Evolutionary conservation across 345 rosid species (phyloP), one percentile per base, ranked within the genome.

Genomic region (Adansonia digitata): DNA sequence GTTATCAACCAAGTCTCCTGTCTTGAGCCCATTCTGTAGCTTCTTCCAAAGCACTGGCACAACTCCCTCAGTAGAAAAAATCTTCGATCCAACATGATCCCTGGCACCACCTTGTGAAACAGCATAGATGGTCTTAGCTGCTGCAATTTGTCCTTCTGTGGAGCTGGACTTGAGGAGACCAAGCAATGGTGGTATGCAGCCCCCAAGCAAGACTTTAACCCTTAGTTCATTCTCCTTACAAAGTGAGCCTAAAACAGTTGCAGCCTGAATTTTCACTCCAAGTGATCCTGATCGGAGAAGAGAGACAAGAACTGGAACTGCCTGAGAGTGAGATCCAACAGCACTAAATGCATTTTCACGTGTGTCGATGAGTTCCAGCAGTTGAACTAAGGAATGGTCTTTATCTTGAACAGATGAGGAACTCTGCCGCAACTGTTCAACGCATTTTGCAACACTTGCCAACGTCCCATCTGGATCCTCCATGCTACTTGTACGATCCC

Each of bases 401-500:
- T 86, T 90, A 88, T 96, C 99, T 84, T 90, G 97, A 71, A 86
- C 87, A 77, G 97, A 89, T 45, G 97, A 89, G 39, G 97, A 85
- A 81, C 88, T 86, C 77, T 90, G 97, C 60, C 98, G 92, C 88
- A 96, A 77, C 84, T 89, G 97, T 86, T 96, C 99, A 74, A 96
- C 92, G 86, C 95, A 96, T 78, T 96, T 98, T 69, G 99, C 99
- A 85, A 96, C 98, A 81, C 90, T 96, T 51, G 99, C 99, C 83
- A 96, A 83, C 39, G 97, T 96, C 73, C 99, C 99, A 86, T 96
- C 99, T 72, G 97, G 92, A 89, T 93, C 98, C 87, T 96, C 99
- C 98, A 96, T 89, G 89, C 94, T 93, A 79, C 82, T 89, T 61
- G 87, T 84, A 10, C 99, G 96, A 24, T 93, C 99, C 83, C 99